Percentiles rank a stretch among this genome's conserved stretches.
Conservation (phyloP, 345 rosid species). For the Euphorbia tirucalli region DNA sequence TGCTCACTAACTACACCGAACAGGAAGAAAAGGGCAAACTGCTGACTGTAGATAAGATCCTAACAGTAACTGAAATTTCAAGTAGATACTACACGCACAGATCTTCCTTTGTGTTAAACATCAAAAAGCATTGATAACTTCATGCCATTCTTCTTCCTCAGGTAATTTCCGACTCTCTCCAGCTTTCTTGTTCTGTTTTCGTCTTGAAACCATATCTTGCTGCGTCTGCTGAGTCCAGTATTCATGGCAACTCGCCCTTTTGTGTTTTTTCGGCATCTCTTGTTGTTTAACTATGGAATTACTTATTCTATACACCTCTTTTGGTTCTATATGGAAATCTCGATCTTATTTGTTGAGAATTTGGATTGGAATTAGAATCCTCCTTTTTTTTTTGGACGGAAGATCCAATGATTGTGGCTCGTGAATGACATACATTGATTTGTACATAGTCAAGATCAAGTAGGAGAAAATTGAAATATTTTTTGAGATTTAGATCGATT, state of each 20-base stretch:
- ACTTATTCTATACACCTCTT: background rate
- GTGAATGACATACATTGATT: background rate
- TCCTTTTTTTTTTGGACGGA: background rate
- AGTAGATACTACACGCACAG: background rate
- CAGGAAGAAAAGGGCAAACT: no score
- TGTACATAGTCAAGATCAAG: background rate
- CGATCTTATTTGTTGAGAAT: background rate
- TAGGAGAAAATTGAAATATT: background rate
- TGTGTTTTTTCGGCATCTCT: background rate
- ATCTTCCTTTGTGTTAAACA: background rate
- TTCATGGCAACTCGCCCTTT: background rate
- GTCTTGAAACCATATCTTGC: background rate
- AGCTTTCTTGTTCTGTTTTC: background rate
- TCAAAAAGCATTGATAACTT: background rate
- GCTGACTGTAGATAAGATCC: background rate
- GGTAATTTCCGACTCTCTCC: constrained; percentile 1
- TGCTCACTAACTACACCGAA: no score
- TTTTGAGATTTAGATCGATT: constrained; percentile 9
- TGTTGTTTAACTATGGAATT: background rate
- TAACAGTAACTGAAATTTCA: background rate
- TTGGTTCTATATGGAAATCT: constrained; percentile 1
- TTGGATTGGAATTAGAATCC: background rate
- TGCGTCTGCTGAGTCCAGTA: background rate
- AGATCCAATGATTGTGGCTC: background rate
- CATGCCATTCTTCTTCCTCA: background rate